These are phyloP conservation scores for Fraxinus xanthoxyloides DNA, from an alignment of 305 asterid genomes.

Conservation along the genomic window DNA sequence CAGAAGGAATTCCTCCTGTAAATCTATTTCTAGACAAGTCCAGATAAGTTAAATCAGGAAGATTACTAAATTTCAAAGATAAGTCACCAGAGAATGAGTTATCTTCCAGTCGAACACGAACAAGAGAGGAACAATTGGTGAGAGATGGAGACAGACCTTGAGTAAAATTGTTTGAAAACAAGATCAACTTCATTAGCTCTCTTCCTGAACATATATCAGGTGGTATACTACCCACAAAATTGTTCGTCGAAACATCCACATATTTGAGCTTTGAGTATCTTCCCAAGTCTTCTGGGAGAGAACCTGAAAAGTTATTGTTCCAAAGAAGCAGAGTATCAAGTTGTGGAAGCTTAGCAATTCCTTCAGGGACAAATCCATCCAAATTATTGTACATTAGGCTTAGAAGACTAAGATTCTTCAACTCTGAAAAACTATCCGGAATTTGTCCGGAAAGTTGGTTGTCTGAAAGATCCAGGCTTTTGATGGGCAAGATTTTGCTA, in stretches of 20 bases:
- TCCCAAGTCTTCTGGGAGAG: conserved; percentile 71
- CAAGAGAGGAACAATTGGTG: conserved; percentile 71
- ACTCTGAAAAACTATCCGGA: conserved; percentile 73
- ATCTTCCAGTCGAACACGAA: conserved; percentile 81
- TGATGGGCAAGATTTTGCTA: conserved; percentile 47
- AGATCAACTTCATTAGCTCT: conserved; percentile 51
- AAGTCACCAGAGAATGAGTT: conserved; percentile 75
- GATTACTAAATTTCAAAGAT: conserved; percentile 48
- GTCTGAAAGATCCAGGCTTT: conserved; percentile 96
- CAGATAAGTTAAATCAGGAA: conserved; percentile 53
- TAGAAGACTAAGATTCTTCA: conserved; percentile 63
- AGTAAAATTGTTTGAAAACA: conserved; percentile 74
- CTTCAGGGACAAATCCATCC: conserved; percentile 71
- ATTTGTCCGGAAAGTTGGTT: conserved; percentile 69
- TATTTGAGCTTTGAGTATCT: conserved; percentile 55
- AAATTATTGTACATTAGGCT: conserved; percentile 88
- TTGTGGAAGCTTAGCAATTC: conserved; percentile 66
- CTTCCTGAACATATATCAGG: conserved; percentile 63
- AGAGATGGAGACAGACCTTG: conserved; percentile 72
- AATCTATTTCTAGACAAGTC: conserved; percentile 77
- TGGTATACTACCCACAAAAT: conserved; percentile 64
- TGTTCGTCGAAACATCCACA: conserved; percentile 82
- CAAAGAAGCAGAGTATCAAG: conserved; percentile 81
- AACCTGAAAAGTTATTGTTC: conserved; percentile 80
- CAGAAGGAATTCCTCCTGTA: conserved; percentile 63